Evolutionary conservation across 257 asterid genomes (phyloP).

Genomic region (Scutellaria minor): DNA sequence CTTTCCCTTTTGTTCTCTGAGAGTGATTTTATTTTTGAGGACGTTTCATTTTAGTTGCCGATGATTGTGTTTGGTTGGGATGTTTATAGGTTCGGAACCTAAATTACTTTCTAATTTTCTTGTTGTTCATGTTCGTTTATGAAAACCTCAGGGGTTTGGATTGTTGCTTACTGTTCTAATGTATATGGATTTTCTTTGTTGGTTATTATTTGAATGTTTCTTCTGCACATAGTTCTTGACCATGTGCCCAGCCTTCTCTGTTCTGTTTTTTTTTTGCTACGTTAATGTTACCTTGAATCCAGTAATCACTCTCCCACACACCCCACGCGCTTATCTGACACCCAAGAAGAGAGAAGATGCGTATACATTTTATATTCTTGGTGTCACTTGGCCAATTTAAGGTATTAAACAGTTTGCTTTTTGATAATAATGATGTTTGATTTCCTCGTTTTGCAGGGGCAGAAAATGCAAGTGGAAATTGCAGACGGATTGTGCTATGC

Average conservation of each 20-base stretch:
- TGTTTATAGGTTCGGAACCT: constrained; percentile 30
- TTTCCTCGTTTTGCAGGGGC: too few species aligned
- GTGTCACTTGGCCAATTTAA: not conserved
- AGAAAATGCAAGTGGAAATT: too few species aligned
- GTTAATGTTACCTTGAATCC: not conserved
- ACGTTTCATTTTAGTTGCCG: not conserved
- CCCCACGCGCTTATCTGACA: not conserved
- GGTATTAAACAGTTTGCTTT: not conserved
- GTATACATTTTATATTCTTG: not conserved
- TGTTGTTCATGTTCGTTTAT: not conserved
- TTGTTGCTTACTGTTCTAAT: too few species aligned
- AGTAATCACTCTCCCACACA: not conserved
- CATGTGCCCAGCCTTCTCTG: not conserved
- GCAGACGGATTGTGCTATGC: not conserved
- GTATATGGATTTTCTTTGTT: too few species aligned
- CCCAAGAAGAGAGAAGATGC: not conserved
- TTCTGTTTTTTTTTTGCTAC: constrained; percentile 10
- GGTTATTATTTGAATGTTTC: not conserved
- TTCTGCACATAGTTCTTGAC: not conserved
- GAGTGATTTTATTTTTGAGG: not conserved
- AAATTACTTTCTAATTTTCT: not conserved
- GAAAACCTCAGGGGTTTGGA: too few species aligned
- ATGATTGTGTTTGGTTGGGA: constrained; percentile 4
- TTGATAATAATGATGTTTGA: too few species aligned
- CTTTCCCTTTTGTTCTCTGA: not conserved